These are phyloP conservation scores for Apiotrichum porosum DNA, from an alignment of 1,284 basidiomycete species.

Conservation along the genomic window DNA sequence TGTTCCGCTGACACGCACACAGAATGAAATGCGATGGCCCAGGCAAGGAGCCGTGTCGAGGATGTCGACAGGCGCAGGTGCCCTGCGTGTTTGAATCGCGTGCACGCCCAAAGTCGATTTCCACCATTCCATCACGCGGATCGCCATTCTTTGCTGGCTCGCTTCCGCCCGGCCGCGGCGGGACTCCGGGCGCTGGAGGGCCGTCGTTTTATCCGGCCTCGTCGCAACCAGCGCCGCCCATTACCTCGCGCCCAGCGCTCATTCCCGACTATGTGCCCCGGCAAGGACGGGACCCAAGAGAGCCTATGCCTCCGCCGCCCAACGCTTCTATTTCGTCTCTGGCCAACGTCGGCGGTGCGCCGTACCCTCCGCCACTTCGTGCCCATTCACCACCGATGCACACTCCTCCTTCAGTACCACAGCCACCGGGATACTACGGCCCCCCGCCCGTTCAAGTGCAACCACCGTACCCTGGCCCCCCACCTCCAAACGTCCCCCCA, in stretches of 20 bases:
- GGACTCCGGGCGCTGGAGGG: slow-evolving; percentile 19
- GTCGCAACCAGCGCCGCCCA: slow-evolving; percentile 32
- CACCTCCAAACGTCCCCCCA: neutral
- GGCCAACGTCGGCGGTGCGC: slow-evolving; percentile 9
- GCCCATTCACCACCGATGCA: slow-evolving; percentile 12
- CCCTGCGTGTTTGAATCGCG: slow-evolving; percentile 44
- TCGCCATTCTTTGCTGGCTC: slow-evolving; percentile 30
- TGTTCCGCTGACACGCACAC: slow-evolving; percentile 14
- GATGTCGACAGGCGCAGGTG: slow-evolving; percentile 41
- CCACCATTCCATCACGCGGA: slow-evolving; percentile 31
- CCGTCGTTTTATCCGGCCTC: slow-evolving; percentile 32
- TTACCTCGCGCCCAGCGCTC: slow-evolving; percentile 29
- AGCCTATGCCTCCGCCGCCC: slow-evolving; percentile 39
- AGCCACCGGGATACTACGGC: slow-evolving; percentile 7
- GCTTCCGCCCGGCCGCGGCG: slow-evolving; percentile 22
- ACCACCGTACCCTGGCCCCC: slow-evolving; percentile 4
- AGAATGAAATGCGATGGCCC: slow-evolving; percentile 49
- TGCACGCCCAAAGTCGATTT: slow-evolving; percentile 41
- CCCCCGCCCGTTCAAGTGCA: slow-evolving; percentile 5
- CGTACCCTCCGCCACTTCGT: slow-evolving; percentile 14
- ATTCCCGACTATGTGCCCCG: slow-evolving; percentile 28
- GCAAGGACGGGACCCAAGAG: slow-evolving; percentile 18
- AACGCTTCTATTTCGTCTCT: slow-evolving; percentile 20
- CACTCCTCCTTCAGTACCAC: slow-evolving; percentile 2
- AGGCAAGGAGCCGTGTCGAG: slow-evolving; percentile 38